A percentile compares a stretch with the other conserved stretches of the same genome.
These are phyloP conservation scores for Periconia digitata DNA, from an alignment of 2,329 filamentous ascomycete species.

Conservation along the genomic window DNA sequence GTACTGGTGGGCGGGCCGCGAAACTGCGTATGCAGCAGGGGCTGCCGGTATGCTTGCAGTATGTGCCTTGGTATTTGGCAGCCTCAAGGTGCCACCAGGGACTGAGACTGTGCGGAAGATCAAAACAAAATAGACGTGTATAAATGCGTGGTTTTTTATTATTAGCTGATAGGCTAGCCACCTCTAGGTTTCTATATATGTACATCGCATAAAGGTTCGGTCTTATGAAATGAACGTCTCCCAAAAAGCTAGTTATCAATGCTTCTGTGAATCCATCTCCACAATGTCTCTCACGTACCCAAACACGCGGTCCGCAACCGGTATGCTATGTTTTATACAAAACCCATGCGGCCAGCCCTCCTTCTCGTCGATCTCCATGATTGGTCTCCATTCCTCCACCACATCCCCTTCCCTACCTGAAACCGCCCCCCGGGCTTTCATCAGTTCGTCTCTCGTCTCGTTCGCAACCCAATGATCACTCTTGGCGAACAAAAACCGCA, in stretches of 20 bases:
- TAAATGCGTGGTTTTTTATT: background rate
- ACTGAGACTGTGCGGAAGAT: constrained; percentile 35
- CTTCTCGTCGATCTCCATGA: constrained; percentile 58
- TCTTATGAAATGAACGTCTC: too few species aligned
- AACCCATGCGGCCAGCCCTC: constrained; percentile 61
- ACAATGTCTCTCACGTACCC: constrained; percentile 51
- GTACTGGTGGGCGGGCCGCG: constrained; percentile 97
- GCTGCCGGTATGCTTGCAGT: constrained; percentile 79
- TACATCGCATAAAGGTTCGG: too few species aligned
- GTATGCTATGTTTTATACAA: constrained; percentile 52
- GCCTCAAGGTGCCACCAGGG: constrained; percentile 65
- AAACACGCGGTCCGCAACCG: constrained; percentile 55
- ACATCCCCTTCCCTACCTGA: constrained; percentile 4
- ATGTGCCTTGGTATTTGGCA: constrained; percentile 67
- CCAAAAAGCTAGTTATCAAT: too few species aligned
- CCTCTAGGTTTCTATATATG: background rate
- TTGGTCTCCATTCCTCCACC: constrained; percentile 47
- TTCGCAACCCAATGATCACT: constrained; percentile 65
- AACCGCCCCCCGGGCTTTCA: constrained; percentile 45
- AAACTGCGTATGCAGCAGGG: constrained; percentile 80
- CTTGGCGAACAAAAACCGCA: constrained; percentile 62
- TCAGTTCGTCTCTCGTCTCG: constrained; percentile 58
- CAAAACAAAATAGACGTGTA: constrained; percentile 8
- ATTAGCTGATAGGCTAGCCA: background rate
- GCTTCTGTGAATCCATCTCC: constrained; percentile 15